Evolutionary conservation across 345 rosid species (phyloP).

Genomic region (Hibiscus mutabilis): DNA sequence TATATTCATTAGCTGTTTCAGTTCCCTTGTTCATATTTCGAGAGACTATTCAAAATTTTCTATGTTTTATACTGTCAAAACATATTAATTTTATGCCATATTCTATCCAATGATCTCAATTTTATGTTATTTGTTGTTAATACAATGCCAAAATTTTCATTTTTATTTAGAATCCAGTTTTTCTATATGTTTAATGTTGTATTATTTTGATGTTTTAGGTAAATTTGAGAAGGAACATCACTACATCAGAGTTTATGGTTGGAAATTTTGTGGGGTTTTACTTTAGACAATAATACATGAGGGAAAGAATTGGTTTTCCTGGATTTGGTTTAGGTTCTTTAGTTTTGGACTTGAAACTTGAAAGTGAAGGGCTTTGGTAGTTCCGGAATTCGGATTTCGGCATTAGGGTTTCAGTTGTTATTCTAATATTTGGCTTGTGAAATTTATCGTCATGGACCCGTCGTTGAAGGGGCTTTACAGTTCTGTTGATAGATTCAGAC

Average conservation of each 20-base stretch:
- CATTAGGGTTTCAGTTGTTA: slow-evolving; percentile 2
- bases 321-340: too few species aligned
- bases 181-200: slow-evolving; percentile 4
- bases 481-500: slow-evolving; percentile 24
- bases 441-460: slow-evolving; percentile 36
- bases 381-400: not conserved
- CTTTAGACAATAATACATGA: not conserved
- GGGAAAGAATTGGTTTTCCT: not conserved
- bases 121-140: too few species aligned
- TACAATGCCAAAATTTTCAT: too few species aligned
- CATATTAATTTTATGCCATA: not conserved
- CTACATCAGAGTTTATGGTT: slow-evolving; percentile 7
- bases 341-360: not conserved
- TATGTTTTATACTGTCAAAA: not conserved
- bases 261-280: not conserved
- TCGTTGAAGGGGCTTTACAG: slow-evolving; percentile 16
- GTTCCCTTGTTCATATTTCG: not conserved
- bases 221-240: slow-evolving; percentile 1
- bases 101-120: not conserved
- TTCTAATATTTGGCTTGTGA: not conserved
- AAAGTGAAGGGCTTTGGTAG: not conserved
- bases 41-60: not conserved
- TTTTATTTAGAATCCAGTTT: not conserved
- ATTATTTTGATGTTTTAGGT: slow-evolving; percentile 8
- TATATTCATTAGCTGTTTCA: not conserved